Percentiles rank a stretch among this genome's conserved stretches.
These are phyloP conservation scores for Flaveria trinervia DNA, from an alignment of 129 eudicot species.

Conservation along the genomic window DNA sequence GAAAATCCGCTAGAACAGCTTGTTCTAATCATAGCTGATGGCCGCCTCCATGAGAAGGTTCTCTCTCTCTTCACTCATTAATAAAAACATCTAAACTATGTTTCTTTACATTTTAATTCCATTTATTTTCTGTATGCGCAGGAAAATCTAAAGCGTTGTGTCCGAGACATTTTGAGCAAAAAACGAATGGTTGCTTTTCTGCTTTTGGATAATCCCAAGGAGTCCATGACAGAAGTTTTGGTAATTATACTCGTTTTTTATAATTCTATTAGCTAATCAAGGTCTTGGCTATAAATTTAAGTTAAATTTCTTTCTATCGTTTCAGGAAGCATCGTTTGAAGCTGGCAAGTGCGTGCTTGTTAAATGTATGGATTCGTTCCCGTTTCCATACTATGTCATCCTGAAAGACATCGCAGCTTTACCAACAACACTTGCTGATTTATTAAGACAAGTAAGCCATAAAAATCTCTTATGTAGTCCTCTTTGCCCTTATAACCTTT, in stretches of 20 bases:
- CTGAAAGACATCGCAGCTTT: conserved; percentile 81
- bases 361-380: conserved; percentile 77
- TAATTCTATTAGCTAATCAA: background rate
- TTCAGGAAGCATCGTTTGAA: conserved; percentile 63
- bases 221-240: conserved; percentile 67
- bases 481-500: background rate
- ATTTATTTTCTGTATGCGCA: conserved; percentile 18
- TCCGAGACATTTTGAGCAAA: conserved; percentile 67
- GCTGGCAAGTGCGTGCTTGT: conserved; percentile 34
- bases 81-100: background rate
- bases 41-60: conserved; percentile 81
- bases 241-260: conserved; percentile 33
- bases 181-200: conserved; percentile 91
- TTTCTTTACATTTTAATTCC: background rate
- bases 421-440: conserved; percentile 93
- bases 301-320: background rate
- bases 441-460: conserved; percentile 79
- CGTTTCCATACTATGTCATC: conserved; percentile 84
- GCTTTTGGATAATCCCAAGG: conserved; percentile 75
- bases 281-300: background rate
- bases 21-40: conserved; percentile 93
- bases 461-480: background rate
- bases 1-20: conserved; percentile 90
- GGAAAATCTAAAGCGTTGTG: conserved; percentile 80
- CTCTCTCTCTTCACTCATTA: conserved; percentile 45